Percentiles rank a stretch among this genome's conserved stretches.
phyloP scores from a whole-genome alignment of 257 asterid species.

The Salvia splendens region DNA sequence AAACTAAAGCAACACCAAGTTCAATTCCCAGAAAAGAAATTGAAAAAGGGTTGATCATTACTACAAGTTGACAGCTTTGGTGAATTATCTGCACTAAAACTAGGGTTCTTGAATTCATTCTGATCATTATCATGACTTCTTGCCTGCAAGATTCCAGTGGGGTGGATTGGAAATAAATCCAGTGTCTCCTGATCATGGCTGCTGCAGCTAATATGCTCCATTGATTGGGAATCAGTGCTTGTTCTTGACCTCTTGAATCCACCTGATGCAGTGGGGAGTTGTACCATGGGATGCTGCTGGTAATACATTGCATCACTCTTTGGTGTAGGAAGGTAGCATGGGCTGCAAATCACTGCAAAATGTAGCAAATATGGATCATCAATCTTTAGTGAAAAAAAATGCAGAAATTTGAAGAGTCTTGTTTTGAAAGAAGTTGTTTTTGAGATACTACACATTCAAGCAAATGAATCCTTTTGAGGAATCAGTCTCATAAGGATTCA shows the following conservation, averaged over 20 bases:
- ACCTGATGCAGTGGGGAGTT: conserved; percentile 39
- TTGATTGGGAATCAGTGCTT: conserved; percentile 19
- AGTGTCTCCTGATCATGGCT: conserved; percentile 55
- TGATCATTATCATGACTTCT: conserved; percentile 18
- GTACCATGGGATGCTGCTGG: conserved; percentile 50
- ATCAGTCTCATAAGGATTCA: not conserved
- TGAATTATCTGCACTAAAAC: conserved; percentile 10
- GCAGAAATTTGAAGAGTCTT: not conserved
- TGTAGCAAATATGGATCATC: not conserved
- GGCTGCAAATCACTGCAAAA: conserved; percentile 56
- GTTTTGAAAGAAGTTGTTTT: not conserved
- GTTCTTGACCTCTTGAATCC: conserved; percentile 41
- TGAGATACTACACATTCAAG: no score
- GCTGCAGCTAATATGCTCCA: not conserved
- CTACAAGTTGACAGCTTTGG: not conserved
- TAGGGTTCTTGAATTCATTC: conserved; percentile 24
- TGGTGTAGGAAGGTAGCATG: conserved; percentile 50
- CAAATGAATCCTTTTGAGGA: no score
- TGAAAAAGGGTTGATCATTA: conserved; percentile 45
- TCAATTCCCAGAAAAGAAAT: conserved; percentile 51
- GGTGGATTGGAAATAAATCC: conserved; percentile 76
- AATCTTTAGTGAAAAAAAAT: not conserved
- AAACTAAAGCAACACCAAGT: not conserved
- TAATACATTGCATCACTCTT: conserved; percentile 39
- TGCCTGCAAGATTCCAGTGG: conserved; percentile 57